Evolutionary conservation across 345 rosid species (phyloP), one percentile per base, ranked within the genome.

Genomic region (Ceriops tagal): DNA sequence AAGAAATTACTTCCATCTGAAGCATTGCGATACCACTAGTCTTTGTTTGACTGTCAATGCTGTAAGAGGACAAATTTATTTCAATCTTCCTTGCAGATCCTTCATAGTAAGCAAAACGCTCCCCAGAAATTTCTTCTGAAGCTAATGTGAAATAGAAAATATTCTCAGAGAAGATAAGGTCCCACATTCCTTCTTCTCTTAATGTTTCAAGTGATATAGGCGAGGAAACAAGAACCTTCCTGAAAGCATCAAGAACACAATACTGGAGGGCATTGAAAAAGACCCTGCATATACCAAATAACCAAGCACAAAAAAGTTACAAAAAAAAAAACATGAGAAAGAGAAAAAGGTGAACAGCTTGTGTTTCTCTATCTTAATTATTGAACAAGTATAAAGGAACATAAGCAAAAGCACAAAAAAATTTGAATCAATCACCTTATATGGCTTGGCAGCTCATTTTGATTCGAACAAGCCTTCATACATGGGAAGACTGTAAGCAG

Each of bases 161-260:
- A 49, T 83, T 80, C 74, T 88, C 91, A 22, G 93, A 88, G 81
- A 88, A 88, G 55, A 88, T 69, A 72, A 88, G 91, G 64, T 88
- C 91, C 93, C 93, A 88, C 51, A 88, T 62, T 24, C 91, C 84
- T 68, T 85, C 91, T 69, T 82, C 86, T 73, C 93, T 81, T 15
- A 84, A 78, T 64, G 81, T 72, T 75, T 85, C 88, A 61, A 88
- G 78, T 28, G 77, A 74, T 51, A 16, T 63, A 58, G 91, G 82
- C 53, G 82, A 79, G 56, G 84, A 85, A 78, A 74, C 83, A 79
- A 88, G 84, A 78, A 85, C 71, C 77, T 71, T 86, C 74, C 76
- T 81, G 70, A 86, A 88, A 43, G 81, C 80, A 61, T 77, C 75
- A 62, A 88, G 86, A 65, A 77, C 80, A 69, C 51, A 76, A 73